Evolutionary conservation across 495 filamentous ascomycete species (phyloP), one percentile per base, ranked within the genome.

Genomic region (Talaromyces stipitatus): DNA sequence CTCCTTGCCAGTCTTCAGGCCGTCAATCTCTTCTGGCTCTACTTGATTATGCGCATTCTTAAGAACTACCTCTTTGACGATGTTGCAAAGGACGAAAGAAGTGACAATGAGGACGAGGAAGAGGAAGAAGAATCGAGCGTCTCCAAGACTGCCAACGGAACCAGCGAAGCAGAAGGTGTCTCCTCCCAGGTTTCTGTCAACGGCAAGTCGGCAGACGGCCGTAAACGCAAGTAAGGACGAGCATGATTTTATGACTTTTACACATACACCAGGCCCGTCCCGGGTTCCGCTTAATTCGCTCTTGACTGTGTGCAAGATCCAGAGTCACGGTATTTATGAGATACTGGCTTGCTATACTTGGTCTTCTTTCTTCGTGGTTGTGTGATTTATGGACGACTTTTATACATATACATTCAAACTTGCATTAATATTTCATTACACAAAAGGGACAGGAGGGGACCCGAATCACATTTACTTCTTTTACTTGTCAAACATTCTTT

Each of bases 21-120:
- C 4, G 78, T 95, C 32, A 95, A 95, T 64, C 66, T 95, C 50
- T 91, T 95, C 74, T 95, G 90, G 90, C 73, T 95, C 22, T 92
- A 82, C 69, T 82, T 87, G 68, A 92, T 95, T 58, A 66, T 90
- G 27, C 82, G 85, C 61, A 88, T 95, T 58, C 80, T 88, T 41
- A 72, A 76, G 62, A 81, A 80, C 60, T 82, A 82, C 58, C 63
- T 82, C 36, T 75, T 82, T 61, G 72, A 64, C 61, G 76, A 71
- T 46, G 70, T 77, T 20, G 64, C 62, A 7, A 72, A 80, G 57
- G 83, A 86, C 57, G 77, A 79, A 51, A 68, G 83, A 60, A 85
- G 83, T 54, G 83, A 86, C n/a, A 76, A 84, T 52, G 83, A 85
- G 54, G 80, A 79, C 9, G 76, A 81, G 50, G 74, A 73, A 26